These are phyloP conservation scores for Phytophthora boehmeriae DNA, from an alignment of 352 stramenopile species.

Conservation along the genomic window DNA sequence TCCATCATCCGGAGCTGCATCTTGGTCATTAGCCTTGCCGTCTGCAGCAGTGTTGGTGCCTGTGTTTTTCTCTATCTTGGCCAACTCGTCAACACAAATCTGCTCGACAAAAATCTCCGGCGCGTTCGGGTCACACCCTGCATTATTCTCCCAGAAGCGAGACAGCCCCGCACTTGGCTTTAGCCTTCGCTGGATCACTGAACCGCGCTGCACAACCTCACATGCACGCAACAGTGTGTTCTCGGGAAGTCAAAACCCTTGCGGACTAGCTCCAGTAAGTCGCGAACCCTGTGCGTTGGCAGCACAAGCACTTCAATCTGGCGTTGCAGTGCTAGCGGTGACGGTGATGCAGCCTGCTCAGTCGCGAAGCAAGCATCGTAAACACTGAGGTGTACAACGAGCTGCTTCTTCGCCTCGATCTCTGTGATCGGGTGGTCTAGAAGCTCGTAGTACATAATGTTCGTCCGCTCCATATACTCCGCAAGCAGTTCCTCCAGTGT, in stretches of 20 bases:
- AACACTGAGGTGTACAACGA: constrained; percentile 75
- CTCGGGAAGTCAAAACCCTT: constrained; percentile 47
- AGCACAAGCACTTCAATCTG: constrained; percentile 72
- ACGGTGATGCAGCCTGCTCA: constrained; percentile 34
- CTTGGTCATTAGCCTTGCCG: neutral
- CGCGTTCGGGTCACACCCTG: constrained; percentile 41
- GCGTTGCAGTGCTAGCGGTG: constrained; percentile 31
- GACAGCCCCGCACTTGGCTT: constrained; percentile 43
- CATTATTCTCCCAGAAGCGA: constrained; percentile 46
- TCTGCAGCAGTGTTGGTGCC: neutral
- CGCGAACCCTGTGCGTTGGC: constrained; percentile 47
- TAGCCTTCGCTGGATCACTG: constrained; percentile 59
- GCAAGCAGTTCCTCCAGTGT: constrained; percentile 77
- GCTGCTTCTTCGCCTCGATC: constrained; percentile 86
- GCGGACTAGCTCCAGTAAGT: constrained; percentile 60
- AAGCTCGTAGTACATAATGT: constrained; percentile 76
- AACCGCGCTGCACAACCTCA: constrained; percentile 65
- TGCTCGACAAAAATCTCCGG: constrained; percentile 65
- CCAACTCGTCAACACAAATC: constrained; percentile 39
- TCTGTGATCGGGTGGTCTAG: constrained; percentile 79
- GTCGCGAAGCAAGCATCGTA: constrained; percentile 76
- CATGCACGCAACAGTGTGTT: constrained; percentile 57
- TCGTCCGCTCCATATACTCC: constrained; percentile 75
- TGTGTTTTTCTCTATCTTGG: constrained; percentile 4
- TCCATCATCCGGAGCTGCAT: constrained; percentile 15